Evolutionary conservation across 2,329 filamentous ascomycete species (phyloP), one percentile per base, ranked within the genome.

Genomic region (Trichophyton equinum): DNA sequence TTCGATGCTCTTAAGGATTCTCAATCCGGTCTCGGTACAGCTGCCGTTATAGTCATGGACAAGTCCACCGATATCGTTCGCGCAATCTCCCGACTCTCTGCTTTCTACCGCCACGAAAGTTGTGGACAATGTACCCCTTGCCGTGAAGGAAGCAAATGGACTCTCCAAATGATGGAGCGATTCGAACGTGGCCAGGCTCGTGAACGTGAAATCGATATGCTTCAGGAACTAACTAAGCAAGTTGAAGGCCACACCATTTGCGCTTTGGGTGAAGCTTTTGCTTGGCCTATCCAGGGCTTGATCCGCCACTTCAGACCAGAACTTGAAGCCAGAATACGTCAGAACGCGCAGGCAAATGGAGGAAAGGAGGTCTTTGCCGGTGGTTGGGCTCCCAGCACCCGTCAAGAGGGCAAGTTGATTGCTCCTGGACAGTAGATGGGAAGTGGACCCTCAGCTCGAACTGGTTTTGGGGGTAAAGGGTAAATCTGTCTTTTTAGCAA

Each of bases 61-160:
- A 95, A 97, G 82, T 92, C 87, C 71, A 89, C 94, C 65, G 94
- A 99, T 74, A 88, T 99, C 59, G 91, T 99, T 67, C 88, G 92
- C 66, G 89, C 90, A 72, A 97, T 99, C 73, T 86, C 89, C 65
- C 87, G 94, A 69, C 85, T 99, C 68, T 89, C 88, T 70, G 89
- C 92, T 75, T 99, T 99, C 81, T 99, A 99, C 82, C 88, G 91
- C 77, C 94, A 99, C 80, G 94, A 99, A 81, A 91, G 86, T 67
- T 99, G 94, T 76, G 94, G 94, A 63, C 94, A 99, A 79, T 99
- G 94, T 81, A 99, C 94, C 62, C 94, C 94, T n/a, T 99, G 94
- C 83, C 88, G 94, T 73, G 94, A 99, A 79, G 94, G 94, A 67
- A 95, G 88, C 81, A 96, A 95, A 80, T 99, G 94, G 94, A 96